Evolutionary conservation across 1,284 basidiomycete species (phyloP).

Genomic region (Omphalotus olearius): DNA sequence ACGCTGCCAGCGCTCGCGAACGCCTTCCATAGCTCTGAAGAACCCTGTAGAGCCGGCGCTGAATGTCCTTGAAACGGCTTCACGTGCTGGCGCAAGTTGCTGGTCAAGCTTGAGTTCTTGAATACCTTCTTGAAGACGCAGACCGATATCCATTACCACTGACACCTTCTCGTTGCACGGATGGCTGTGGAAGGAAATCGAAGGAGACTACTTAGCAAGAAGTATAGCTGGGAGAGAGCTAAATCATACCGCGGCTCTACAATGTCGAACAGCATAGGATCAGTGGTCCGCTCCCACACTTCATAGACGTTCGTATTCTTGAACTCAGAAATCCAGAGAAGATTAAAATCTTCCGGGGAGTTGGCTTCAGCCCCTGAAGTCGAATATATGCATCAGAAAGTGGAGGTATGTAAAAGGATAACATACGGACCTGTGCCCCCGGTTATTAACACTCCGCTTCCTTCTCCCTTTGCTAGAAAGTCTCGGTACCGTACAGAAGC

Average conservation of each 20-base stretch:
- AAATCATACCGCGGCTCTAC: conserved; percentile 75
- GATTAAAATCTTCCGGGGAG: conserved; percentile 72
- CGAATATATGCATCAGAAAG: neutral
- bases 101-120: conserved; percentile 89
- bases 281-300: conserved; percentile 85
- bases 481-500: conserved; percentile 85
- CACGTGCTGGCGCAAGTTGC: conserved; percentile 83
- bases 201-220: neutral
- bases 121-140: conserved; percentile 84
- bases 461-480: conserved; percentile 67
- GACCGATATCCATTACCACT: conserved; percentile 84
- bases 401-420: conserved; percentile 4
- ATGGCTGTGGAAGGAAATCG: conserved; percentile 45
- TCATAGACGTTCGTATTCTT: conserved; percentile 80
- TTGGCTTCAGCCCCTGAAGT: conserved; percentile 38
- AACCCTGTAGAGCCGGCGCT: conserved; percentile 75
- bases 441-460: conserved; percentile 53
- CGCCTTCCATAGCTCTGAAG: conserved; percentile 84
- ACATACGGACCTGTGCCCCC: conserved; percentile 34
- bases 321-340: conserved; percentile 82
- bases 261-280: conserved; percentile 88
- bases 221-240: neutral
- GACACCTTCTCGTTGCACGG: conserved; percentile 86
- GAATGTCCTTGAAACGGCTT: conserved; percentile 76
- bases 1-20: conserved; percentile 68